A percentile compares a stretch with the other conserved stretches of the same genome.
Conservation (phyloP, 2,329 filamentous ascomycete genomes). For the Chaetomium olivaceum region DNA sequence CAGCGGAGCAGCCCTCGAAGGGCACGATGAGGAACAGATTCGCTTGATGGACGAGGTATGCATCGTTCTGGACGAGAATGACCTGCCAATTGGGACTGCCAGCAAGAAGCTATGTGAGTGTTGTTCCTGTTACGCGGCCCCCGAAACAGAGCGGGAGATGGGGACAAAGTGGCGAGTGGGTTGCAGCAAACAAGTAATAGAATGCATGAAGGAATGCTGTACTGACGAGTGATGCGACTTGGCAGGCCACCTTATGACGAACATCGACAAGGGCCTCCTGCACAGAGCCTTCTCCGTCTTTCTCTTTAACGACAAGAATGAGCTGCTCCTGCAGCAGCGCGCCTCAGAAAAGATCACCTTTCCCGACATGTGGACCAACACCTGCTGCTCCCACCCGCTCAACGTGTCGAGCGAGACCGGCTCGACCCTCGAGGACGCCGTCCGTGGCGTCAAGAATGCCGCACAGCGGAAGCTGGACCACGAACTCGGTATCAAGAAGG, state of each 20-base stretch:
- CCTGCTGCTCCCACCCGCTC: slow-evolving; percentile 96
- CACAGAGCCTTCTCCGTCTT: slow-evolving; percentile 98
- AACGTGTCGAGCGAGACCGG: slow-evolving; percentile 91
- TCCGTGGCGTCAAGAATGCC: slow-evolving; percentile 85
- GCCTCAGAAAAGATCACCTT: slow-evolving; percentile 98
- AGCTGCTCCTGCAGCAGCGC: slow-evolving; percentile 91
- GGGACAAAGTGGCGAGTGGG: background rate
- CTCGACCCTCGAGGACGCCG: slow-evolving; percentile 72
- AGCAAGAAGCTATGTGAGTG: slow-evolving; percentile 95
- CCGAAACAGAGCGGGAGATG: background rate
- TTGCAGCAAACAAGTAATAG: background rate
- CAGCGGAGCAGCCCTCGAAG: slow-evolving; percentile 72
- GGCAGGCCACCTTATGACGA: slow-evolving; percentile 94
- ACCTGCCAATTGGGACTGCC: slow-evolving; percentile 88
- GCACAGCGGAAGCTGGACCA: slow-evolving; percentile 93
- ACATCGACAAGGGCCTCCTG: slow-evolving; percentile 92
- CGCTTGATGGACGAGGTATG: slow-evolving; percentile 98
- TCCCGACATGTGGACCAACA: slow-evolving; percentile 99
- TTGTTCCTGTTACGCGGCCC: slow-evolving; percentile 30
- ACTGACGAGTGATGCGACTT: slow-evolving; percentile 17
- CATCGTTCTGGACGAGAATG: slow-evolving; percentile 92
- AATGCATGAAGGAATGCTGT: background rate
- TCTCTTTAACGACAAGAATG: slow-evolving; percentile 92
- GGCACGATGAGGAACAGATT: slow-evolving; percentile 97
- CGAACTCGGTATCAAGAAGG: slow-evolving; percentile 86